phyloP scores from a whole-genome alignment of 1,284 basidiomycete genomes.

The Ustilago hordei region DNA sequence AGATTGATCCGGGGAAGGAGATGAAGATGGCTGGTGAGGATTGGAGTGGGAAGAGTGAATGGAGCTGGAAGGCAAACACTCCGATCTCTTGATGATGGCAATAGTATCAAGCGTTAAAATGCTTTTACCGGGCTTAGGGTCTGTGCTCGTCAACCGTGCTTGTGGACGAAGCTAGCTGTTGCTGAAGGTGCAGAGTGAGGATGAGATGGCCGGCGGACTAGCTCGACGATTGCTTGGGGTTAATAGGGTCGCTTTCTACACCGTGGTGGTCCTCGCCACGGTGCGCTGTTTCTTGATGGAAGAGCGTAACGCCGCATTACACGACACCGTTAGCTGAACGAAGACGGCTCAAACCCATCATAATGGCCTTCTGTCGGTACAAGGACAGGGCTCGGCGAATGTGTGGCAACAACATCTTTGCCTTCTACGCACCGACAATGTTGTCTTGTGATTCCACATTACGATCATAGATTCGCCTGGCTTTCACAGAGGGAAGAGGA shows the following conservation, averaged over 20 bases:
- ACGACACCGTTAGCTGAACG: no score
- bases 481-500: no score
- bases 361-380: not conserved
- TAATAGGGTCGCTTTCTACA: not conserved
- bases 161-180: not conserved
- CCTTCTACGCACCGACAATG: not conserved
- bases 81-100: conserved; percentile 15
- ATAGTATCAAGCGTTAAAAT: not conserved
- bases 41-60: not conserved
- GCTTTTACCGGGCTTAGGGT: not conserved
- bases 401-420: not conserved
- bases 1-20: conserved; percentile 1
- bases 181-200: no score
- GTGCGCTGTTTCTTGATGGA: no score
- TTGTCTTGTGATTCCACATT: not conserved
- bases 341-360: not conserved
- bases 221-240: not conserved
- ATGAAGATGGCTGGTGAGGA: not conserved
- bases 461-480: no score
- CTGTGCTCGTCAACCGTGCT: not conserved
- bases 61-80: conserved; percentile 53
- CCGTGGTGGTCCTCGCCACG: no score
- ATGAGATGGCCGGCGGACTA: not conserved
- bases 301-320: no score
- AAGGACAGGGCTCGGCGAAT: not conserved